Base-by-base conservation (phyloP, 2,329 filamentous ascomycete genomes). In the Aphanocladium album region DNA sequence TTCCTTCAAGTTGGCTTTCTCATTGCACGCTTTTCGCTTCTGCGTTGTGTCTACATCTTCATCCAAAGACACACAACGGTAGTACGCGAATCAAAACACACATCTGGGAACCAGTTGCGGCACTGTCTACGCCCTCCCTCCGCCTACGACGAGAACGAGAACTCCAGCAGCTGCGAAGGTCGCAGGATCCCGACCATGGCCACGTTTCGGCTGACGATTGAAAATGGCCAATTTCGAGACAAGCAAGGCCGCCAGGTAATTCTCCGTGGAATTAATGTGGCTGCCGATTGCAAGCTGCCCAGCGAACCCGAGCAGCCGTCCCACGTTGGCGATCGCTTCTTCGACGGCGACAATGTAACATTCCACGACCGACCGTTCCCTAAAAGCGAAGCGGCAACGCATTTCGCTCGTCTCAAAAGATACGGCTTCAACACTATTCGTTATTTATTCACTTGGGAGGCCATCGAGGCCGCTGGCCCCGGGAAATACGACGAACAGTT, bases 361-460 rank as follows among this genome's bases (percentile, higher is more conserved):
- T 99, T 99, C 70, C 89, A 93, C 66, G 84, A 87, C 62, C 84
- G 93, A 2, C 95, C 95, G 0, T 99, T 99, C 67, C 80, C 88
- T 3, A 82, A 90, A 52, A 85, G 90, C 54, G 91, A 97, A 66
- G 91, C 95, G 1, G 88, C 91, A 68, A 80, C 84, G 17, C 95
- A 99, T 73, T 97, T 99, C 73, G 84, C 90, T 14, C 84, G 93
- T 47, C 76, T 99, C 65, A 90, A 89, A 68, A 88, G 89, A 69
- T 96, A 89, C 80, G 95, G 95, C 16, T 99, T 96, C 81, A 99
- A 98, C 74, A 93, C 91, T 0, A 93, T 99, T 66, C 85, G 95
- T 71, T 99, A 99, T 74, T 81, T 99, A 67, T 99, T 98, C 72
- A 98, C 95, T 0, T 99, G 95, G 95, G 95, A 99, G 75, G 93